phyloP scores from a whole-genome alignment of 352 stramenopile genomes.

The Globisporangium radiosum region DNA sequence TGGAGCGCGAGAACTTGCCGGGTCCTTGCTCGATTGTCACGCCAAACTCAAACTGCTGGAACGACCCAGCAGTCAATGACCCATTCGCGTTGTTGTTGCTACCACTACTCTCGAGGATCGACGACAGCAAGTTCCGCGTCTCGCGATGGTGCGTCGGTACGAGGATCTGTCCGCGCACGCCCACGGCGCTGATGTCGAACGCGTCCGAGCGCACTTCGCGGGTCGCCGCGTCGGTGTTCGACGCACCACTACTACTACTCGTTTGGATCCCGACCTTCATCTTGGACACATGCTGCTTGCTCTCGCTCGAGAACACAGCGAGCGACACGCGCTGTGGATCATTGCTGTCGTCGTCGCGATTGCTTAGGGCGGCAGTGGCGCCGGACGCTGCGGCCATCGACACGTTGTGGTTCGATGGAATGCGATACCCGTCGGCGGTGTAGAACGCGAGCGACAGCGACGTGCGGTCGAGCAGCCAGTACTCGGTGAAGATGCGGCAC shows the following conservation, averaged over 20 bases:
- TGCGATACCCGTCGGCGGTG: constrained; percentile 52
- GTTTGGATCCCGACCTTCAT: constrained; percentile 69
- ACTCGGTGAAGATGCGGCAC: constrained; percentile 73
- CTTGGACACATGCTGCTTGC: constrained; percentile 54
- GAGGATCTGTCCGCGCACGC: constrained; percentile 65
- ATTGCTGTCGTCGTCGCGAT: background rate
- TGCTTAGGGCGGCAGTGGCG: too few species aligned
- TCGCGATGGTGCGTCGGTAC: constrained; percentile 41
- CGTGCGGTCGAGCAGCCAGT: constrained; percentile 82
- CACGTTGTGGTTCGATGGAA: constrained; percentile 34
- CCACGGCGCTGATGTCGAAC: constrained; percentile 77
- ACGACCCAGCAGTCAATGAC: constrained; percentile 22
- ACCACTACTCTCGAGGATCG: constrained; percentile 26
- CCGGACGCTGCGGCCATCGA: too few species aligned
- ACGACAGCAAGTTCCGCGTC: constrained; percentile 38
- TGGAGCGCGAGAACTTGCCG: constrained; percentile 66
- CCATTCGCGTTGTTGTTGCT: background rate
- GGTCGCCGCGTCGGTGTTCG: constrained; percentile 5
- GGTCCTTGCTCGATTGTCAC: constrained; percentile 82
- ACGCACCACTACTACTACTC: constrained; percentile 7
- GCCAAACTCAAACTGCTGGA: constrained; percentile 80
- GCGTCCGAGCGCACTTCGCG: constrained; percentile 58
- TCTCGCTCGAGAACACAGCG: constrained; percentile 65
- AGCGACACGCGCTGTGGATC: constrained; percentile 31
- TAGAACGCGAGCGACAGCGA: constrained; percentile 65